Base-by-base conservation (phyloP, 768 basidiomycete species). In the Omphalotus guepiniiformis region DNA sequence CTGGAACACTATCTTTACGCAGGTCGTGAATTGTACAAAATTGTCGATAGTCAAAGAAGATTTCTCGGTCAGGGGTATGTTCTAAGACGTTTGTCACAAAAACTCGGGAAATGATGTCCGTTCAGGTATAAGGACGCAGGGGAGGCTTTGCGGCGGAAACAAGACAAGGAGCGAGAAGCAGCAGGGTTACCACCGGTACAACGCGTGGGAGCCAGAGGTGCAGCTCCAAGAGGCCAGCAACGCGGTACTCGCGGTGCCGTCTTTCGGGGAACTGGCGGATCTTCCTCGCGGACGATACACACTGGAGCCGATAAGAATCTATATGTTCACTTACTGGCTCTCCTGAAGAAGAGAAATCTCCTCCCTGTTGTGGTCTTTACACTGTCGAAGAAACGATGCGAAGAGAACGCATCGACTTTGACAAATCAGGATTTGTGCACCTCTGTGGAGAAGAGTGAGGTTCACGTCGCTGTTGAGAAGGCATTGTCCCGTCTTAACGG, bases 81-180 rank as follows among this genome's bases (percentile, higher is more conserved):
- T 22, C 46, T 46, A 9, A 13, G 39, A 16, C 44, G 27, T 45
- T 36, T 41, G 52, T 42, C 42, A 12, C 13, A 18, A 43, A 36
- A 38, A 46, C 51, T 40, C 49, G 11, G 34, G 21, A 44, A 19
- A 44, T 26, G 16, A 35, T 29, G 18, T 21, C 12, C 26, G 32
- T 47, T 41, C 52, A 94, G 94, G 11, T 94, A 93, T 70, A 90
- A 92, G 60, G 84, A 87, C 29, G 96, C 96, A 0, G 80, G 82
- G 13, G 93, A 97, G 55, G 85, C 94, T 2, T 70, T 95, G 16
- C 79, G 83, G 42, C 78, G 94, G 29, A 99, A 98, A 67, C 96
- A 99, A 64, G 96, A 98, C 62, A 98, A 97, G 63, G 95, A 98
- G 63, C 79, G 96, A 41, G 93, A 98, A 68, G 93, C 93, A 0